Percentiles rank a stretch among this genome's conserved stretches.
Evolutionary conservation across 495 filamentous ascomycete species (phyloP).

Genomic region (Aspergillus haitiensis): DNA sequence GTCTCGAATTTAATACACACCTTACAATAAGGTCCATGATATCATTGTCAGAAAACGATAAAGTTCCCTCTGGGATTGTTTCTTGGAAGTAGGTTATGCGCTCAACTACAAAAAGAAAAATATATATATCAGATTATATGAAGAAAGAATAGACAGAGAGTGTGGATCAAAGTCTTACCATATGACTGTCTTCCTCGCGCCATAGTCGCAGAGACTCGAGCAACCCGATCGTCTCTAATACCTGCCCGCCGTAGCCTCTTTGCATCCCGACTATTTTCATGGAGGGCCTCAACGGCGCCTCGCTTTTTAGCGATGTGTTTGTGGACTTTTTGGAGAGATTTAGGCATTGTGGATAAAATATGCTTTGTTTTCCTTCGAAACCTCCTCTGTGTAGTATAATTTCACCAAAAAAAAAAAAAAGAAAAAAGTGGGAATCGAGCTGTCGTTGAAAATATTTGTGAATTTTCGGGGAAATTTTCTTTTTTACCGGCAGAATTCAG

Average conservation of each 20-base stretch:
- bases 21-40: slow-evolving; percentile 63
- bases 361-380: background rate
- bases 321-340: slow-evolving; percentile 71
- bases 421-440: no score
- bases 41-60: slow-evolving; percentile 56
- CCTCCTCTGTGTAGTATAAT: background rate
- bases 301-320: slow-evolving; percentile 82
- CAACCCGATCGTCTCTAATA: slow-evolving; percentile 73
- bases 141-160: background rate
- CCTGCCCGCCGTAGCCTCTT: slow-evolving; percentile 71
- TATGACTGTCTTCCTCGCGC: slow-evolving; percentile 67
- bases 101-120: slow-evolving; percentile 52
- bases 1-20: slow-evolving; percentile 40
- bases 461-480: slow-evolving; percentile 19
- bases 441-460: background rate
- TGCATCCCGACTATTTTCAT: slow-evolving; percentile 80
- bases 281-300: slow-evolving; percentile 63
- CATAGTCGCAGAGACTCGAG: slow-evolving; percentile 59
- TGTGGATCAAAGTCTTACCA: slow-evolving; percentile 43
- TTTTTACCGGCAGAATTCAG: slow-evolving; percentile 27
- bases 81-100: slow-evolving; percentile 72
- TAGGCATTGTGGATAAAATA: slow-evolving; percentile 59
- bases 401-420: background rate
- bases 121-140: background rate
- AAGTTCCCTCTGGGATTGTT: slow-evolving; percentile 51